Evolutionary conservation across 2,329 filamentous ascomycete genomes (phyloP), one percentile per base, ranked within the genome.

Genomic region (Alternaria sp.): DNA sequence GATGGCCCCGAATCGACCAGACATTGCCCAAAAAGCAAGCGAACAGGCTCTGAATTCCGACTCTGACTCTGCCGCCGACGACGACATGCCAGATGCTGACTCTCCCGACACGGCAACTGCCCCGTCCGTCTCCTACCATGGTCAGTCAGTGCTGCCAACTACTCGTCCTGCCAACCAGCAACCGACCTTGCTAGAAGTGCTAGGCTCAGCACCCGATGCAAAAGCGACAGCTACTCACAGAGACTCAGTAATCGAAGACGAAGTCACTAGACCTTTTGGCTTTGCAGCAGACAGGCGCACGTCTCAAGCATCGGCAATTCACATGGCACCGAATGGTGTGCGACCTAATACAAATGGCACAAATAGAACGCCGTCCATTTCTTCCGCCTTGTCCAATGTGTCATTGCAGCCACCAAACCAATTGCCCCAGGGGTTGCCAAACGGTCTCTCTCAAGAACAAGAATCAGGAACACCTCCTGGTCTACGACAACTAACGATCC

Each of bases 1-100:
- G 74, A 83, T 93, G 80, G 85, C 81, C 67, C 86, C 87, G 70
- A 86, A 87, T 71, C 81, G 82, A 65, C 87, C 85, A 50, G 88
- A 92, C 50, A 84, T 92, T 70, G 88, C 88, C 57, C 79, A 78
- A 64, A 73, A 79, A 70, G 89, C 86, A 56, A 84, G 82, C 62
- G 78, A 80, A 61, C 74, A 82, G 63, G 81, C 85, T 23, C 79
- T 90, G 46, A 75, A 77, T 37, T 78, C 77, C 3, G 73, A 72
- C 26, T 79, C 76, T 40, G 80, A 82, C 23, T 79, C 78, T 2
- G 80, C 80, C 61, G 79, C 80, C 58, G 80, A 81, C 61, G 77
- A 73, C 40, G 56, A 41, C 14, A 50, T 50, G 17, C 72, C 74
- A 71, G 68, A 71, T 23, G 67, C 66, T 23, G 64, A 62, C 7